A percentile compares a stretch with the other conserved stretches of the same genome.
These are phyloP conservation scores for Picocystis sp. DNA, from an alignment of 163 green algal genomes.

Conservation along the genomic window DNA sequence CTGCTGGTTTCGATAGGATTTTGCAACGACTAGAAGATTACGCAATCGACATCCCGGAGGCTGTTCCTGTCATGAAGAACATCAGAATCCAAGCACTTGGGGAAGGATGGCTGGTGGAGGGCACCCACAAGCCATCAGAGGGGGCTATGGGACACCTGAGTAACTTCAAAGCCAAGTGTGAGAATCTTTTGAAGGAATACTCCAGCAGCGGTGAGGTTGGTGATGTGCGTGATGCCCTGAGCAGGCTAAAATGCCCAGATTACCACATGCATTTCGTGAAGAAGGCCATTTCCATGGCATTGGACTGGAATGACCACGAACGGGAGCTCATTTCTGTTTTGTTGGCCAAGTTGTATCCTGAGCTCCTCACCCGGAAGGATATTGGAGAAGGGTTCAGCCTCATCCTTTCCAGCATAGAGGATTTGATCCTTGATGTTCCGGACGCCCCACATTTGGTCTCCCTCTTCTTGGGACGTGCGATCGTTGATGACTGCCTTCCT, in stretches of 20 bases:
- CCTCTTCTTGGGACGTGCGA: slow-evolving; percentile 56
- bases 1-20: slow-evolving; percentile 34
- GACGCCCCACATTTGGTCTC: slow-evolving; percentile 44
- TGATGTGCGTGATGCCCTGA: neutral
- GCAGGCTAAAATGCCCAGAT: neutral
- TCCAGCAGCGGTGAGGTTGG: neutral
- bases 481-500: slow-evolving; percentile 73
- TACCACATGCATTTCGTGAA: slow-evolving; percentile 27
- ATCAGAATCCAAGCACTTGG: neutral
- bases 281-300: slow-evolving; percentile 43
- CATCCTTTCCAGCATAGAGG: slow-evolving; percentile 40
- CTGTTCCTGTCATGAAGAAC: slow-evolving; percentile 3
- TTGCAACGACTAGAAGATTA: slow-evolving; percentile 46
- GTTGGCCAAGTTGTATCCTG: slow-evolving; percentile 40
- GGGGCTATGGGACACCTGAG: neutral
- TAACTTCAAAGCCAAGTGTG: slow-evolving; percentile 2
- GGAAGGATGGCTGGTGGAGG: too few relatives aligned
- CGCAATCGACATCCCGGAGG: slow-evolving; percentile 50
- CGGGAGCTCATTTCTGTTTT: slow-evolving; percentile 54
- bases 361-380: slow-evolving; percentile 26
- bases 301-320: slow-evolving; percentile 69
- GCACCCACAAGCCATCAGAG: neutral
- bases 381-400: slow-evolving; percentile 50
- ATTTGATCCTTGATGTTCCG: slow-evolving; percentile 72
- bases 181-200: slow-evolving; percentile 6